phyloP scores from a whole-genome alignment of 2,329 filamentous ascomycete species.

The Thermoascus crustaceus region DNA sequence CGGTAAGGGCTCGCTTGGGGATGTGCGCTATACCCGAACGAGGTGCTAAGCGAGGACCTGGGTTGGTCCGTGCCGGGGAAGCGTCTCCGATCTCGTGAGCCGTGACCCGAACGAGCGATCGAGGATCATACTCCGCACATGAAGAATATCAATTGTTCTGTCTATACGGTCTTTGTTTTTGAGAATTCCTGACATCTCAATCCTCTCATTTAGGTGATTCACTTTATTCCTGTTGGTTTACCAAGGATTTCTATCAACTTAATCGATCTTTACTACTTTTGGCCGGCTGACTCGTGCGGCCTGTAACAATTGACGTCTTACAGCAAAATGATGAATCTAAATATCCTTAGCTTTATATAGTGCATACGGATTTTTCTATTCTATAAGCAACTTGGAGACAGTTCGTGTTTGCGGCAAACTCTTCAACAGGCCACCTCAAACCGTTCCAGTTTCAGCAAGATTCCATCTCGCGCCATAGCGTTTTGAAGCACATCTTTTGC shows the following conservation, averaged over 20 bases:
- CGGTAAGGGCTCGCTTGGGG: slow-evolving; percentile 29
- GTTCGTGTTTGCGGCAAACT: not conserved
- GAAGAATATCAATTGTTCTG: too few relatives aligned
- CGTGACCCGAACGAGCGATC: not conserved
- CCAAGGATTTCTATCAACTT: not conserved
- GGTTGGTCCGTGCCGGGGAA: not conserved
- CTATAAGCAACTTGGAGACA: not conserved
- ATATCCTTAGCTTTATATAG: not conserved
- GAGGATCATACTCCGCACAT: too few relatives aligned
- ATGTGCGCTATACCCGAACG: slow-evolving; percentile 14
- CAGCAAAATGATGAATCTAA: not conserved
- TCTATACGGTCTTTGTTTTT: too few relatives aligned
- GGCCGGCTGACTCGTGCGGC: not conserved
- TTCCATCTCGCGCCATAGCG: not conserved
- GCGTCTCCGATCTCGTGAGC: not conserved
- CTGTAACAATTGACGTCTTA: not conserved
- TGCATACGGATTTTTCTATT: not conserved
- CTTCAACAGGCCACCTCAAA: not conserved
- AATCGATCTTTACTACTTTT: not conserved
- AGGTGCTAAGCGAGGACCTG: not conserved
- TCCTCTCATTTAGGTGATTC: too few relatives aligned
- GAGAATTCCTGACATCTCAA: too few relatives aligned
- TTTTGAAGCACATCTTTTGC: not conserved
- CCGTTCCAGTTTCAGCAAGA: not conserved
- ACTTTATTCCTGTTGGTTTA: too few relatives aligned